Base-by-base conservation (phyloP, 306 rosid genomes). In the Lotus japonicus region DNA sequence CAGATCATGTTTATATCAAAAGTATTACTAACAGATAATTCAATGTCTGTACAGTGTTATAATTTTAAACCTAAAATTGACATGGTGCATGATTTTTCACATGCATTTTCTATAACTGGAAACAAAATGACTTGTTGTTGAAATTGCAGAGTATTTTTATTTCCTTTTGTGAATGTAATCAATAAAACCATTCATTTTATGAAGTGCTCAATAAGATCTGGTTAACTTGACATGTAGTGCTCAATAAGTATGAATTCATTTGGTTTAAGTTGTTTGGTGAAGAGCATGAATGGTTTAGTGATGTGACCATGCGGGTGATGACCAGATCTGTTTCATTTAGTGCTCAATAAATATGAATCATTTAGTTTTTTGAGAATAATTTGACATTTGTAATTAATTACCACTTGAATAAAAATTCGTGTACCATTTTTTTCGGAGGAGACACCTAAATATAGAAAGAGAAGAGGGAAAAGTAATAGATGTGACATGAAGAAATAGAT, bases 81-180 rank as follows among this genome's bases (percentile, higher is more conserved):
- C 18, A 16, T 16, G 15, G 14, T 7, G 19, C 51, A 8, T 26
- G 57, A 42, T 54, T 53, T 64, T 45, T 16, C 51, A 63, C 64
- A 62, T 51, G 39, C 48, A 28, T 53, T 75, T 58, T 66, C 39
- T 39, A 61, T 13, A 18, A 56, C 45, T 31, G 49, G 23, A 72
- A 61, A 39, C 15, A 63, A 33, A 74, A 18, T 41, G 46, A 9
- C 44, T 9, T 21, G 36, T 50, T 42, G 19, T 63, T 26, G 15
- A 58, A 41, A 28, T 7, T 41, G 45, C 64, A 26, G 31, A 59
- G 41, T 60, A 50, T 43, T 60, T 60, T 50, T 13, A 11, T 60
- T 51, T 50, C 52, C 41, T 14, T 35, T 18, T 44, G 53, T 39
- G 59, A 49, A 15, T 70, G 33, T 11, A 39, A 45, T 26, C 4